A percentile compares a stretch with the other conserved stretches of the same genome.
Evolutionary conservation across 2,329 filamentous ascomycete species (phyloP).

Genomic region (Colletotrichum tanaceti): DNA sequence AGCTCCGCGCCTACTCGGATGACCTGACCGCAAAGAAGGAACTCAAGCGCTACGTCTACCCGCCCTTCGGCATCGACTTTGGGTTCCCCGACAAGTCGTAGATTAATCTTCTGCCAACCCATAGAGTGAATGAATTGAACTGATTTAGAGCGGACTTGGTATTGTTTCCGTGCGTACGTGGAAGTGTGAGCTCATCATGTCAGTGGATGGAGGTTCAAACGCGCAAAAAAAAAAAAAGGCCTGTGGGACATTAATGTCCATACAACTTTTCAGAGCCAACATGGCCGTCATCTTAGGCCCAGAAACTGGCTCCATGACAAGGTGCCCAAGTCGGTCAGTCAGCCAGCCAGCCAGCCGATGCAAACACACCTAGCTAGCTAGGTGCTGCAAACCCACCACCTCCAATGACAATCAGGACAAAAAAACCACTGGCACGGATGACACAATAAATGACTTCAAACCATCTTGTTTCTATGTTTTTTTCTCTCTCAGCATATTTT

Average conservation of each 20-base stretch:
- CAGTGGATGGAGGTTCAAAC: neutral
- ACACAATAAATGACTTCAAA: neutral
- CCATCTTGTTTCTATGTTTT: neutral
- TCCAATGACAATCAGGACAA: neutral
- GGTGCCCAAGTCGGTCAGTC: neutral
- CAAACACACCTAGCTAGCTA: too few relatives aligned
- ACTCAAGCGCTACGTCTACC: slow-evolving; percentile 73
- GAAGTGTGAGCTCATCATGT: neutral
- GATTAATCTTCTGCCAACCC: neutral
- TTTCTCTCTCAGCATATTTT: neutral
- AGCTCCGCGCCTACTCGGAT: slow-evolving; percentile 65
- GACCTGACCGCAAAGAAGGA: slow-evolving; percentile 62
- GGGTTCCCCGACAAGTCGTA: slow-evolving; percentile 76
- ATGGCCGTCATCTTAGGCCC: too few relatives aligned
- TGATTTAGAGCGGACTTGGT: neutral
- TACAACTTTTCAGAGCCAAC: too few relatives aligned
- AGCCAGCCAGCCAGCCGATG: too few relatives aligned
- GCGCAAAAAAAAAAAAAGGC: neutral
- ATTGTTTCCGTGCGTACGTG: neutral
- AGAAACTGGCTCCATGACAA: too few relatives aligned
- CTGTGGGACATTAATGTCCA: neutral
- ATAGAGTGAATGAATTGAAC: slow-evolving; percentile 18
- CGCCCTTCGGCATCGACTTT: slow-evolving; percentile 75
- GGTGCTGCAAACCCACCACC: neutral
- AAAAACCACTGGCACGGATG: too few relatives aligned